Evolutionary conservation across 2,329 filamentous ascomycete genomes (phyloP).

Genomic region (Epichloe baconii): DNA sequence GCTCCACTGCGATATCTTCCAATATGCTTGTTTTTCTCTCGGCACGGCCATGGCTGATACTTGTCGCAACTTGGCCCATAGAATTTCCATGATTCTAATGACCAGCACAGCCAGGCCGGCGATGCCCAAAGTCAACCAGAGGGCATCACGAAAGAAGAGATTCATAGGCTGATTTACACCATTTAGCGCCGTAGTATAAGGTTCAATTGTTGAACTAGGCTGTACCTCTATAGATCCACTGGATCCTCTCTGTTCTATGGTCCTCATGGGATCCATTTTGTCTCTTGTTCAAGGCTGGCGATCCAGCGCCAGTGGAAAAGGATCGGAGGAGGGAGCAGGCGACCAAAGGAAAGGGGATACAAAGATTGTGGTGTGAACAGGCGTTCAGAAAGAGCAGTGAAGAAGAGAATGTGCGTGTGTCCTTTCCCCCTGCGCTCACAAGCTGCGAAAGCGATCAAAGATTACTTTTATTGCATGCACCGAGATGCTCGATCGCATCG

Average conservation of each 20-base stretch:
- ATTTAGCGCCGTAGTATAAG: conserved; percentile 42
- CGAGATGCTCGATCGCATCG: conserved; percentile 2
- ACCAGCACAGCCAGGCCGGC: conserved; percentile 39
- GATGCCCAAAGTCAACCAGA: conserved; percentile 50
- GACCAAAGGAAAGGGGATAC: not conserved
- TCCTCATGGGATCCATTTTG: conserved; percentile 23
- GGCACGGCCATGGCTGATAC: conserved; percentile 43
- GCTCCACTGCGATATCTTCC: conserved; percentile 42
- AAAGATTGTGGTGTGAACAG: conserved; percentile 1
- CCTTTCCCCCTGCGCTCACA: not conserved
- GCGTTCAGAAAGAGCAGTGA: not conserved
- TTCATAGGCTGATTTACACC: conserved; percentile 49
- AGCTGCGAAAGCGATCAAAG: not conserved
- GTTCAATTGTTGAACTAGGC: conserved; percentile 36
- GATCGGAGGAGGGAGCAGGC: not conserved
- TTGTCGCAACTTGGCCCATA: conserved; percentile 43
- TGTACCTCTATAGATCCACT: conserved; percentile 17
- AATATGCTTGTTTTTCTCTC: conserved; percentile 42
- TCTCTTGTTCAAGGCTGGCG: conserved; percentile 8
- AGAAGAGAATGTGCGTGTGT: not conserved
- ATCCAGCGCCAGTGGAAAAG: conserved; percentile 8
- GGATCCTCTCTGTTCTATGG: conserved; percentile 17
- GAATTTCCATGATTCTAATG: conserved; percentile 40
- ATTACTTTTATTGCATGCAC: not conserved
- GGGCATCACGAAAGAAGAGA: conserved; percentile 39